phyloP scores from a whole-genome alignment of 2,329 filamentous ascomycete species.

The Xylariaceae sp. region DNA sequence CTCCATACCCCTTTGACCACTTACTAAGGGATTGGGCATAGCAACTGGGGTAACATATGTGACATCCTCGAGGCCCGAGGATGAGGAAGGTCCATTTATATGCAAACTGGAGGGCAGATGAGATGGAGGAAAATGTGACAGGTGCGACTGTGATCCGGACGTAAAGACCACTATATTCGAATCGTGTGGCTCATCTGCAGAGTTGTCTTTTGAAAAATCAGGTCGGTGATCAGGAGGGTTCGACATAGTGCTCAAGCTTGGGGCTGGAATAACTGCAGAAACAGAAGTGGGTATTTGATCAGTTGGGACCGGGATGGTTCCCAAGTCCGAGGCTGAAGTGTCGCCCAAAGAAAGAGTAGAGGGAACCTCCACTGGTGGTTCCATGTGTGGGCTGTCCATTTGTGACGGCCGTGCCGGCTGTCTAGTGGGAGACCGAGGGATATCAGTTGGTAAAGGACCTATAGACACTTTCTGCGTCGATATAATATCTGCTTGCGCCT shows the following conservation, averaged over 20 bases:
- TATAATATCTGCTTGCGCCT: neutral
- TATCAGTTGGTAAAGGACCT: neutral
- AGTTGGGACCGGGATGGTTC: neutral
- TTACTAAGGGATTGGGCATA: neutral
- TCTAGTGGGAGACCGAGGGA: neutral
- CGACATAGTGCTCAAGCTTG: neutral
- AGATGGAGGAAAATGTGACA: neutral
- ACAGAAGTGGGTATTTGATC: neutral
- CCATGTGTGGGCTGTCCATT: neutral
- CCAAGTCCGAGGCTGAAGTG: neutral
- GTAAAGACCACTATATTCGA: neutral
- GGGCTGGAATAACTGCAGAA: neutral
- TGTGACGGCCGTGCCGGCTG: neutral
- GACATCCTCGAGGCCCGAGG: neutral
- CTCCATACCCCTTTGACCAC: neutral
- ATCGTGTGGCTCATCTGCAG: neutral
- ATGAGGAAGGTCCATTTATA: constrained; percentile 1
- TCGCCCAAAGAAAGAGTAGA: neutral
- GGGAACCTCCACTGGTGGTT: neutral
- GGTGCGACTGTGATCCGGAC: neutral
- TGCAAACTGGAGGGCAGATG: neutral
- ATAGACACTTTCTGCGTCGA: neutral
- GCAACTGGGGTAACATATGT: neutral
- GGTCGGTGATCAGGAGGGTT: neutral
- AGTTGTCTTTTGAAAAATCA: neutral